phyloP scores from a whole-genome alignment of 106 monocot genomes.

The Acorus gramineus region DNA sequence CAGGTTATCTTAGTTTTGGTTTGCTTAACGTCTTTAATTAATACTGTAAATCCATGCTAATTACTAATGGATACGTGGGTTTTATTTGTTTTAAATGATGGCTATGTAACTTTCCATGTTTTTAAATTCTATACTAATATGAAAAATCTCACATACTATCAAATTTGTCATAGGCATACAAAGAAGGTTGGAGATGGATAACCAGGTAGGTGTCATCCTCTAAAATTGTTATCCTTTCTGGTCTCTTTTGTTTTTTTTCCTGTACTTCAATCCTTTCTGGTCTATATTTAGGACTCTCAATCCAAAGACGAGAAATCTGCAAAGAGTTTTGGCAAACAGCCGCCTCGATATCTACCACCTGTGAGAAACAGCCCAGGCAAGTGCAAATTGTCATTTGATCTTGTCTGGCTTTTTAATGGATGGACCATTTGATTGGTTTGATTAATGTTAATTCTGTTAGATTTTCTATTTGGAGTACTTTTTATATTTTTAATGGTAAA shows the following conservation, averaged over 20 bases:
- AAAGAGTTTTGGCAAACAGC: conserved; percentile 34
- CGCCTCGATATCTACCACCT: conserved; percentile 27
- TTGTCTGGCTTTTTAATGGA: too few relatives aligned
- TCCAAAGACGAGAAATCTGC: conserved; percentile 26
- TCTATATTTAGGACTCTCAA: not conserved
- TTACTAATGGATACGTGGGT: too few relatives aligned
- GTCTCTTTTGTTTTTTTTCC: not conserved
- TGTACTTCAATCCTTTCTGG: not conserved
- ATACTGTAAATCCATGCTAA: too few relatives aligned
- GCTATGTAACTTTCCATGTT: too few relatives aligned
- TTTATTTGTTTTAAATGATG: too few relatives aligned
- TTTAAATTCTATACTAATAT: too few relatives aligned
- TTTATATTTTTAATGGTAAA: too few relatives aligned
- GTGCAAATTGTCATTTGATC: not conserved
- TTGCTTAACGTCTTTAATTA: not conserved
- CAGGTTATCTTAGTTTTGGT: conserved; percentile 15
- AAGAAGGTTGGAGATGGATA: conserved; percentile 55
- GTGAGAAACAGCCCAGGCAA: conserved; percentile 49
- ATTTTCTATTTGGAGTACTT: too few relatives aligned
- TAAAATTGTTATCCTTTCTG: too few relatives aligned
- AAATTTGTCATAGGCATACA: conserved; percentile 36
- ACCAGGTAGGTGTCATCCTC: conserved; percentile 20
- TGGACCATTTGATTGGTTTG: too few relatives aligned
- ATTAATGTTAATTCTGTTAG: too few relatives aligned
- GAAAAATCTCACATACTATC: too few relatives aligned